Evolutionary conservation across 108 stramenopile species (phyloP).

Genomic region (Cyclotella atomus): DNA sequence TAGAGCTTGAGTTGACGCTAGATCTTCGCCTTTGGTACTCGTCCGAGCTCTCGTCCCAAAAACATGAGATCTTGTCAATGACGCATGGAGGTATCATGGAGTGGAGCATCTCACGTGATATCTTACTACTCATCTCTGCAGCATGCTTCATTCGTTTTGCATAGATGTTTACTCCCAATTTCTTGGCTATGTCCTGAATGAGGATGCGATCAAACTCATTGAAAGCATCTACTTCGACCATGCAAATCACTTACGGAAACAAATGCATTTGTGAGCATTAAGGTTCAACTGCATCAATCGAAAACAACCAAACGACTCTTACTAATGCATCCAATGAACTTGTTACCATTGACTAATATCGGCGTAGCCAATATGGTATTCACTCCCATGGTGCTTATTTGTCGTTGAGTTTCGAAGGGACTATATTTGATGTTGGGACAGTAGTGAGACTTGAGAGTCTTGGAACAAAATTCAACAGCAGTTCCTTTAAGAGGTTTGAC

Average conservation of each 20-base stretch:
- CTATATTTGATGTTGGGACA: constrained; percentile 20
- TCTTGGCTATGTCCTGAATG: constrained; percentile 37
- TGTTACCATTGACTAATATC: constrained; percentile 32
- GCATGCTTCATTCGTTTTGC: constrained; percentile 28
- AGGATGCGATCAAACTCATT: constrained; percentile 28
- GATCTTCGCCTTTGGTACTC: constrained; percentile 6
- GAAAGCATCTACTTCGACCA: constrained; percentile 39
- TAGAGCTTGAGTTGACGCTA: neutral
- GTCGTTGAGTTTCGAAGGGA: constrained; percentile 22
- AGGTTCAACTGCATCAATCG: neutral
- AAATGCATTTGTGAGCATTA: neutral
- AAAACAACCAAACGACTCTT: neutral
- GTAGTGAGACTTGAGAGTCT: constrained; percentile 30
- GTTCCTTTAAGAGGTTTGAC: constrained; percentile 25
- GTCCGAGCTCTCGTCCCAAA: constrained; percentile 36
- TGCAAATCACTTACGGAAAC: neutral
- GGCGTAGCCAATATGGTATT: constrained; percentile 32
- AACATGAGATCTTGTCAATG: constrained; percentile 41
- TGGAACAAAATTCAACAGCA: constrained; percentile 5
- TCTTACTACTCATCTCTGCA: constrained; percentile 25
- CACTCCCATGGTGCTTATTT: constrained; percentile 13
- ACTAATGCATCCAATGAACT: constrained; percentile 25
- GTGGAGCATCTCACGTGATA: constrained; percentile 44
- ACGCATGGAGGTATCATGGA: constrained; percentile 43
- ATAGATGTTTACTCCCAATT: constrained; percentile 29